phyloP scores from a whole-genome alignment of 768 basidiomycete genomes.

The Piloderma croceum region DNA sequence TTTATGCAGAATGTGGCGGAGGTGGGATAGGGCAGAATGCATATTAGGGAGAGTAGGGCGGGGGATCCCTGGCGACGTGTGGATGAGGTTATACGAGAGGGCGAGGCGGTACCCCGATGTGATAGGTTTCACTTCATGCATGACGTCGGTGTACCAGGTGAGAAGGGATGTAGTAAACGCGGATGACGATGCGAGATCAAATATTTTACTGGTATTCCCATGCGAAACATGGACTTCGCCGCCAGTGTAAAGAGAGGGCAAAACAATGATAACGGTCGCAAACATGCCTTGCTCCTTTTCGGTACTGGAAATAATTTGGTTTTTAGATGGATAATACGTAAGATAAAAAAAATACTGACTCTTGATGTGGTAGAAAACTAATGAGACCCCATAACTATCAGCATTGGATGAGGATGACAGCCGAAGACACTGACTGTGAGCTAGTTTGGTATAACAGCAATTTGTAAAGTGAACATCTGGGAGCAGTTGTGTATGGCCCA shows the following conservation, averaged over 20 bases:
- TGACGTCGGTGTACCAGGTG: conserved; percentile 51
- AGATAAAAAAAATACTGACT: conserved; percentile 27
- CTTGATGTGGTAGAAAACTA: conserved; percentile 44
- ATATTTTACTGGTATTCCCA: conserved; percentile 23
- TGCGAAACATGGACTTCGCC: conserved; percentile 42
- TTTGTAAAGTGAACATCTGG: conserved; percentile 40
- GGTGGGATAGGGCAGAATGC: conserved; percentile 11
- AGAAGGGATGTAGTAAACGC: conserved; percentile 31
- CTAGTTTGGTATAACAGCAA: conserved; percentile 43
- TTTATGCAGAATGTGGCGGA: conserved; percentile 30
- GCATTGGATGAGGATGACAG: neutral
- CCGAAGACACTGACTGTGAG: conserved; percentile 36
- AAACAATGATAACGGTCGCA: conserved; percentile 42
- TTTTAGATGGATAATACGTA: neutral
- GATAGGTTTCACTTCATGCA: conserved; percentile 44
- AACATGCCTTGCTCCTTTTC: conserved; percentile 46
- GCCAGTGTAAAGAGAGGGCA: conserved; percentile 43
- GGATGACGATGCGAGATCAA: conserved; percentile 33
- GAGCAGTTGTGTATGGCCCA: no score
- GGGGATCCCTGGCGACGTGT: conserved; percentile 26
- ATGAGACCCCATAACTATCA: conserved; percentile 5
- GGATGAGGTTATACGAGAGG: conserved; percentile 47
- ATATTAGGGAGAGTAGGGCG: conserved; percentile 25
- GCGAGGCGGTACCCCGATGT: conserved; percentile 46
- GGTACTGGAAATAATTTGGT: conserved; percentile 28